Conservation (phyloP, 2,329 filamentous ascomycete genomes). For the Xylariaceae sp. region DNA sequence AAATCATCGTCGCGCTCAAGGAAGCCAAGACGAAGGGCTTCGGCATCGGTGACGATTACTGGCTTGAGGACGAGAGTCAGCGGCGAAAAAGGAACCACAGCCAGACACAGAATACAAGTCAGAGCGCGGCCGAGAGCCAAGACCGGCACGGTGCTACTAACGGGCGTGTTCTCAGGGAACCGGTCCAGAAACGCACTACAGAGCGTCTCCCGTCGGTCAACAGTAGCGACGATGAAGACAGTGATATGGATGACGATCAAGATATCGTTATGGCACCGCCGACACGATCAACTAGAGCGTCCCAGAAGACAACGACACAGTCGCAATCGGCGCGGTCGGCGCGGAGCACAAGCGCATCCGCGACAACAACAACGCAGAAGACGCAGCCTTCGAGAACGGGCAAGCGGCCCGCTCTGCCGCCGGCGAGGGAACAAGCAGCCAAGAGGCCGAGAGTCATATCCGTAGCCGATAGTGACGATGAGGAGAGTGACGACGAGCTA, state of each 20-base stretch:
- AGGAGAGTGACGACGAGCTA: slow-evolving; percentile 59
- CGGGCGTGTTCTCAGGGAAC: slow-evolving; percentile 2
- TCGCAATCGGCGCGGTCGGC: slow-evolving; percentile 22
- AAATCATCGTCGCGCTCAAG: slow-evolving; percentile 70
- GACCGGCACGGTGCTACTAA: slow-evolving; percentile 1
- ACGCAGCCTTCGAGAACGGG: slow-evolving; percentile 30
- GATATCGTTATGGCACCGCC: slow-evolving; percentile 25
- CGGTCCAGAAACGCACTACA: slow-evolving; percentile 12
- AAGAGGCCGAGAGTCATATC: slow-evolving; percentile 39
- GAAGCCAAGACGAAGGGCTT: slow-evolving; percentile 72
- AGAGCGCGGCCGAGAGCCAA: slow-evolving; percentile 6
- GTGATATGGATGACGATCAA: slow-evolving; percentile 27
- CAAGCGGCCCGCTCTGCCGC: slow-evolving; percentile 40
- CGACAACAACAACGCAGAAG: slow-evolving; percentile 12
- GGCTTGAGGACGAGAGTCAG: slow-evolving; percentile 59
- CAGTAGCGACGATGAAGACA: slow-evolving; percentile 31
- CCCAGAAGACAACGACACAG: slow-evolving; percentile 31
- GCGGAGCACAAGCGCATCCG: slow-evolving; percentile 1
- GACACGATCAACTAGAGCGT: slow-evolving; percentile 35
- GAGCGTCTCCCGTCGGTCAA: slow-evolving; percentile 24
- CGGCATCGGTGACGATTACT: slow-evolving; percentile 77
- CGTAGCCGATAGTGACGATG: slow-evolving; percentile 38
- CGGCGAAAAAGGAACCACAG: slow-evolving; percentile 34
- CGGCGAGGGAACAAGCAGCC: slow-evolving; percentile 39
- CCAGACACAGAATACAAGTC: slow-evolving; percentile 23